These are phyloP conservation scores for Schrenkiella parvula DNA, from an alignment of 345 rosid species.

Conservation along the genomic window DNA sequence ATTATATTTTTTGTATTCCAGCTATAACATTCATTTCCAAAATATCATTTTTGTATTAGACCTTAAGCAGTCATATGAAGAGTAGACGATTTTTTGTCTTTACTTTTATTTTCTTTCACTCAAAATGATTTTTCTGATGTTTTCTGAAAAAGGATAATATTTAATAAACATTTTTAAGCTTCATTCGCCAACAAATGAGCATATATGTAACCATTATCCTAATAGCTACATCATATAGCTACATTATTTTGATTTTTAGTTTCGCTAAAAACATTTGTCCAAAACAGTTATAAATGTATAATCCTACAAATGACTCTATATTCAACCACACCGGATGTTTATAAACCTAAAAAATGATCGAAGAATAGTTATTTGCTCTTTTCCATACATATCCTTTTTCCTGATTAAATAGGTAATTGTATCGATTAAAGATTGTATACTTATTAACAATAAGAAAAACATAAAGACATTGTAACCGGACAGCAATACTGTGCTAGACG, in stretches of 20 bases:
- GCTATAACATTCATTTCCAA: background rate
- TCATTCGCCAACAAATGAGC: background rate
- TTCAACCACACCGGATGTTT: background rate
- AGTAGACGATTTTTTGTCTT: background rate
- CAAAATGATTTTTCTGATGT: background rate
- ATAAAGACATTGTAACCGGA: background rate
- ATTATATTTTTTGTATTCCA: background rate
- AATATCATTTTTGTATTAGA: background rate
- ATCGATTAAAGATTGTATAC: background rate
- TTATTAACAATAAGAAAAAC: background rate
- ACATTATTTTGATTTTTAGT: background rate
- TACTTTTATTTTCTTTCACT: background rate
- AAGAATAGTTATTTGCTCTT: background rate
- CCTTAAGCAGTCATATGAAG: background rate
- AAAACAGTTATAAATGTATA: background rate
- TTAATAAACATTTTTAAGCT: background rate
- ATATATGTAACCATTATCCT: background rate
- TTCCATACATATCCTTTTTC: background rate
- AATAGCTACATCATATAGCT: background rate
- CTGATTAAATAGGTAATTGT: background rate
- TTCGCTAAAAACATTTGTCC: background rate
- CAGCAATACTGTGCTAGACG: conserved; percentile 24
- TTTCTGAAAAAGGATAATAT: background rate
- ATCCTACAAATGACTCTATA: background rate
- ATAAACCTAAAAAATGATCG: background rate